Conservation (phyloP, 2,329 filamentous ascomycete species). For the Exophiala sideris region DNA sequence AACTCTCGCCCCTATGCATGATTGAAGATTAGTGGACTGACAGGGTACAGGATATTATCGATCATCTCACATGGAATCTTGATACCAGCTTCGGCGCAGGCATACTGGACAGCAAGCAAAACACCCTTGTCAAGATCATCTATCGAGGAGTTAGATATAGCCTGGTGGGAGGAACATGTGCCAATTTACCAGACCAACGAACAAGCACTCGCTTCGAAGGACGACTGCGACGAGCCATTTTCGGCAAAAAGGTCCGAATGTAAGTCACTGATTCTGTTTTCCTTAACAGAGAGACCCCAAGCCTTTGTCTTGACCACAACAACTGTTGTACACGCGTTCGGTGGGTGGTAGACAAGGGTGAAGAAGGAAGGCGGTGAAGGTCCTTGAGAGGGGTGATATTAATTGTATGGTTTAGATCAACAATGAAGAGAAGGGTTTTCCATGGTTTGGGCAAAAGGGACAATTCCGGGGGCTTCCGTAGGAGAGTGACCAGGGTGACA, state of each 20-base stretch:
- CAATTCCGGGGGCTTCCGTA: no score
- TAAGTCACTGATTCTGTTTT: constrained; percentile 2
- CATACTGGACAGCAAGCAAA: constrained; percentile 41
- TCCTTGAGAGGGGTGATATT: neutral
- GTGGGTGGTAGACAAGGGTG: constrained; percentile 5
- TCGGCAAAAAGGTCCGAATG: neutral
- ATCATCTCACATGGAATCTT: constrained; percentile 41
- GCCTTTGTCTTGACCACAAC: neutral
- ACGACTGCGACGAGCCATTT: constrained; percentile 20
- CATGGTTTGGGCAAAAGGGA: neutral
- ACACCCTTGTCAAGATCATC: constrained; percentile 44
- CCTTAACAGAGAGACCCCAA: neutral
- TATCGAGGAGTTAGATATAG: constrained; percentile 28
- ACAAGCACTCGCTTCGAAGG: constrained; percentile 38
- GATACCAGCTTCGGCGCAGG: constrained; percentile 37
- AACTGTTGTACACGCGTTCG: neutral
- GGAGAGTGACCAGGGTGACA: neutral
- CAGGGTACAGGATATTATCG: neutral
- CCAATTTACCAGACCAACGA: constrained; percentile 42
- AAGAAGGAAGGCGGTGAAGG: neutral
- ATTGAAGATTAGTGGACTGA: neutral
- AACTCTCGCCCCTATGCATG: constrained; percentile 32
- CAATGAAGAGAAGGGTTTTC: neutral
- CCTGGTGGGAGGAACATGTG: neutral
- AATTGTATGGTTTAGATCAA: neutral